phyloP scores from a whole-genome alignment of 306 rosid species.

The Macrotyloma uniflorum region DNA sequence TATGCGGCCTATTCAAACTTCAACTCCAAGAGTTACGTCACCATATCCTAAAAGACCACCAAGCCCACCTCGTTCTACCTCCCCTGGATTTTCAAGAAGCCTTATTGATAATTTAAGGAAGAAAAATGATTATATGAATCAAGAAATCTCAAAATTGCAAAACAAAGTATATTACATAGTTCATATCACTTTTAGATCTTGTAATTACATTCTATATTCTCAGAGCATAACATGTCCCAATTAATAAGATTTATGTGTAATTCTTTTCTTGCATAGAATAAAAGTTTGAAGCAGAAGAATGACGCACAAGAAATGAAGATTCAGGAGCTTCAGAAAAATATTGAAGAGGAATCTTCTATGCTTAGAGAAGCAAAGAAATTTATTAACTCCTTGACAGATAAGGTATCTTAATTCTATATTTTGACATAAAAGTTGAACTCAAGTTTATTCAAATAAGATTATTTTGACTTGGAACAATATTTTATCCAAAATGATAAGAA shows the following conservation, averaged over 20 bases:
- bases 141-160: slow-evolving; percentile 74
- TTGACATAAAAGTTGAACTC: slow-evolving; percentile 4
- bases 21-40: slow-evolving; percentile 60
- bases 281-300: slow-evolving; percentile 59
- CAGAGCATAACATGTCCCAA: not conserved
- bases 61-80: slow-evolving; percentile 76
- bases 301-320: slow-evolving; percentile 68
- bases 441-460: not conserved
- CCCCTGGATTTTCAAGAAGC: slow-evolving; percentile 82
- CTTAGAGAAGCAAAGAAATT: slow-evolving; percentile 53
- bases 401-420: slow-evolving; percentile 55
- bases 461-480: not conserved
- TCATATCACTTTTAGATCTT: slow-evolving; percentile 18
- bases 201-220: slow-evolving; percentile 15
- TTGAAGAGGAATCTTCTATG: slow-evolving; percentile 63
- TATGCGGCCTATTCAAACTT: slow-evolving; percentile 43
- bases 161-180: slow-evolving; percentile 61
- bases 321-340: slow-evolving; percentile 53
- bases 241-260: slow-evolving; percentile 26
- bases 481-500: not conserved
- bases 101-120: slow-evolving; percentile 79
- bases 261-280: slow-evolving; percentile 57
- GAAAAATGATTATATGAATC: slow-evolving; percentile 65
- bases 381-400: slow-evolving; percentile 63
- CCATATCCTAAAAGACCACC: slow-evolving; percentile 76